Evolutionary conservation across 1,284 basidiomycete genomes (phyloP), one percentile per base, ranked within the genome.

Genomic region (Flammula alnicola): DNA sequence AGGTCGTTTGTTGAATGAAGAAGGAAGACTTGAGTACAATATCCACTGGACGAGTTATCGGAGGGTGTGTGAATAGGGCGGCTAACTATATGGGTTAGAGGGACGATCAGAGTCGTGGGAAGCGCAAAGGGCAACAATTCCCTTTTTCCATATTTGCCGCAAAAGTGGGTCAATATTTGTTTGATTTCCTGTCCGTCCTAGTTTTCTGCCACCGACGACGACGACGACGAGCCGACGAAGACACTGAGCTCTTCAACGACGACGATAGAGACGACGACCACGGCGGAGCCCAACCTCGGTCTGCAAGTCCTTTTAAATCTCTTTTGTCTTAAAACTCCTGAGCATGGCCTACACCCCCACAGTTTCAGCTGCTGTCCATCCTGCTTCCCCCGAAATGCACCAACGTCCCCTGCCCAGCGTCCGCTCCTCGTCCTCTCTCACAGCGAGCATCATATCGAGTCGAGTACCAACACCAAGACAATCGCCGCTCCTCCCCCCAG

Each of bases 401-500:
- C 71, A 75, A 56, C 68, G 74, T 20, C 66, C 73, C 16, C 59
- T 62, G 16, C 72, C 73, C 5, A 65, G 65, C 8, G 59, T 69
- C 19, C 69, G 74, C 45, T 64, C 70, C 1, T 63, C 68, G 23
- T 65, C 67, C 37, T 66, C 55, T 17, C 14, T 39, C 12, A 12
- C 35, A 3, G 27, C 55, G 22, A 64, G 52, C 55, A 52, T 47
- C 9, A 59, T 60, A 26, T 57, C 63, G 43, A 66, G 65, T 41
- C 58, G 58, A 42, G 57, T 56, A 7, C 56, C 68, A n/a, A 73
- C 68, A 23, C 72, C 73, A 0, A 66, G 72, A n/a, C 55, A 67
- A 22, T 73, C 73, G 8, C 73, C 74, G 29, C 58, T 75, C 40
- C 55, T 74, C 40, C 73, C 74, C 20, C 65, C 72, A n/a, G 52